Base-by-base conservation (phyloP, 2,329 filamentous ascomycete genomes). In the Penicillium crustosum region DNA sequence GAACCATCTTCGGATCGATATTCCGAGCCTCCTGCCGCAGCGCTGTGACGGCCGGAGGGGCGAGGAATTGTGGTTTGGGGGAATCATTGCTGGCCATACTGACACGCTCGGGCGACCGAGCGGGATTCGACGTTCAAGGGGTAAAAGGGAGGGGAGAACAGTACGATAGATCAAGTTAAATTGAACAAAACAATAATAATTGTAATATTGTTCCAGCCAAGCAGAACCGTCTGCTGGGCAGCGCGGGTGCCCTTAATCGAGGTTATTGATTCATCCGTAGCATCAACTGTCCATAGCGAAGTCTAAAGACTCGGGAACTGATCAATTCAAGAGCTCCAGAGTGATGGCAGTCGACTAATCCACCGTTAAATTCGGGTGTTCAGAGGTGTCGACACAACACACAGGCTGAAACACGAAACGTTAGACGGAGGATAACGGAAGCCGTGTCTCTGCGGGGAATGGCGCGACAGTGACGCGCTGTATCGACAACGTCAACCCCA, bases 1-100 rank as follows among this genome's bases (percentile, higher is more conserved):
- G 78, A 67, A 82, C 79, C 82, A 86, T 84, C 60, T 69, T 71
- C 56, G 71, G 71, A 62, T 70, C 66, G 61, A 71, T 68, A 43
- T 69, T 71, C 57, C 75, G 74, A 48, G 76, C 75, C 67, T 78
- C 76, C 67, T 77, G 74, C 63, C 74, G 72, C 50, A 79, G 66
- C 58, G 77, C 77, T 50, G 75, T 75, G 33, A 80, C 74, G 54
- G 73, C 73, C 42, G 77, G 77, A 61, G 77, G 75, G 56, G 77
- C 75, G 49, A 79, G 75, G 64, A 74, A 77, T 63, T 74, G 71
- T 49, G 68, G 65, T 61, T 66, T 71, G 54, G 70, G 65, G 45
- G 64, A 63, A 66, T 67, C 75, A 75, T 78, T 75, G 66, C 72
- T 69, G 58, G 77, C 73, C 78, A 79, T 79, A 44, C 58, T 75